Base-by-base conservation (phyloP, 2,329 filamentous ascomycete genomes). In the Nectriaceae sp. region DNA sequence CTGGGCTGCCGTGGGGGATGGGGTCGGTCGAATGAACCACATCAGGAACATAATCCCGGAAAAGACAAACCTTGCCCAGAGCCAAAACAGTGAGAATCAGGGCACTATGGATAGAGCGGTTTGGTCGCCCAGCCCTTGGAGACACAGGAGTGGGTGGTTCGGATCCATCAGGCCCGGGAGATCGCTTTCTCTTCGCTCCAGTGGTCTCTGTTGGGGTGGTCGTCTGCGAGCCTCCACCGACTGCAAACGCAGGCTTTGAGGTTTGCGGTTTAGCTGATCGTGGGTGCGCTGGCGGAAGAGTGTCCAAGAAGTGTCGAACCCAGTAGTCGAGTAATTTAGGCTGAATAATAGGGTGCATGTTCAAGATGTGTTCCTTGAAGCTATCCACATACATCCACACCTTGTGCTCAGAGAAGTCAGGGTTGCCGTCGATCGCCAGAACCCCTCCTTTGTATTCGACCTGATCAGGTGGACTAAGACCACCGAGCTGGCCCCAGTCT, bases 21-120 rank as follows among this genome's bases (percentile, higher is more conserved):
- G 55, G 53, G 13, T 73, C 68, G 4, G 56, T 49, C 13, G 62
- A 52, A 44, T 68, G 66, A 3, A 88, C 77, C 3, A 87, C 73
- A 42, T 85, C 81, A 0, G 81, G 81, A 3, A 86, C 74, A 53
- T 71, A 74, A 0, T 76, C 74, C 38, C 74, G 76, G 56, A 79
- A 70, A 8, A 75, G 66, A 60, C 89, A 93, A 11, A 97, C 88
- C 62, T 90, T 91, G 16, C 94, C 94, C 5, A 99, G 73, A 0
- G 93, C 93, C 45, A 97, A 76, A 1, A 96, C 83, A 4, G 93
- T 76, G 3, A 97, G 77, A 1, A 97, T 82, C 33, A 97, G 78
- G 0, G 91, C 91, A 57, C 89, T 96, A 44, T 85, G 80, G 15
- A 94, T 84, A 6, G 87, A 90, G 44, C 86, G 77, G 56, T 79